Percentiles rank a stretch among this genome's conserved stretches.
Evolutionary conservation across 2,329 filamentous ascomycete species (phyloP).

Genomic region (Penicillium sumatraense): DNA sequence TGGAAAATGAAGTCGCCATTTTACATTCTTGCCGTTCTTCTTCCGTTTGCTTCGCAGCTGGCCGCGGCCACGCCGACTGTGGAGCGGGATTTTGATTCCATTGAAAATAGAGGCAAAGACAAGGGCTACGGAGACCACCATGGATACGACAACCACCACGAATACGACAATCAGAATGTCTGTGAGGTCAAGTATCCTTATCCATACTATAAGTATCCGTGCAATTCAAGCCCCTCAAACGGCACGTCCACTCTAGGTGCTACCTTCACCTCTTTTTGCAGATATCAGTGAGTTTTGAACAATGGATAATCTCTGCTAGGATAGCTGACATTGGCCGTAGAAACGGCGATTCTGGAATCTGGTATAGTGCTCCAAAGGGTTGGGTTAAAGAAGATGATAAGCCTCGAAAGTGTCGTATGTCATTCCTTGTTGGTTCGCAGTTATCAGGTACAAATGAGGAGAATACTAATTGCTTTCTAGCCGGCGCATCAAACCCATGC

Average conservation of each 20-base stretch:
- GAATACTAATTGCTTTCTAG: neutral
- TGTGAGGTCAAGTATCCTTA: conserved; percentile 5
- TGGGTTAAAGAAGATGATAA: conserved; percentile 6
- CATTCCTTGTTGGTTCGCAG: neutral
- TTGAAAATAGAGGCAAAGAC: neutral
- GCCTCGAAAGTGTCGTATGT: conserved; percentile 5
- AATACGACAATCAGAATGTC: neutral
- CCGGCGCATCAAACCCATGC: neutral
- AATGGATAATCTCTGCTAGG: neutral
- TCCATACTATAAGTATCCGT: conserved; percentile 9
- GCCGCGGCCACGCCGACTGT: neutral
- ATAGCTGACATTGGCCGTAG: neutral
- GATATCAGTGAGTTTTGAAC: conserved; percentile 5
- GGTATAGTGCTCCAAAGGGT: conserved; percentile 5
- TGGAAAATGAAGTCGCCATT: conserved; percentile 1
- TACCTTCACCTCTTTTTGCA: conserved; percentile 6
- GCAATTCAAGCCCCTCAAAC: conserved; percentile 1
- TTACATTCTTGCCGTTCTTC: neutral
- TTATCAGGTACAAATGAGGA: neutral
- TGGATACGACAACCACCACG: neutral
- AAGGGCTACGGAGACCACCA: neutral
- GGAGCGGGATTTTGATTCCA: neutral
- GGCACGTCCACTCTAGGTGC: conserved; percentile 2
- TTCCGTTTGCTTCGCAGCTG: neutral
- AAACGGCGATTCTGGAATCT: conserved; percentile 5